Base-by-base conservation (phyloP, 495 filamentous ascomycete species). In the Cercophora sp. region DNA sequence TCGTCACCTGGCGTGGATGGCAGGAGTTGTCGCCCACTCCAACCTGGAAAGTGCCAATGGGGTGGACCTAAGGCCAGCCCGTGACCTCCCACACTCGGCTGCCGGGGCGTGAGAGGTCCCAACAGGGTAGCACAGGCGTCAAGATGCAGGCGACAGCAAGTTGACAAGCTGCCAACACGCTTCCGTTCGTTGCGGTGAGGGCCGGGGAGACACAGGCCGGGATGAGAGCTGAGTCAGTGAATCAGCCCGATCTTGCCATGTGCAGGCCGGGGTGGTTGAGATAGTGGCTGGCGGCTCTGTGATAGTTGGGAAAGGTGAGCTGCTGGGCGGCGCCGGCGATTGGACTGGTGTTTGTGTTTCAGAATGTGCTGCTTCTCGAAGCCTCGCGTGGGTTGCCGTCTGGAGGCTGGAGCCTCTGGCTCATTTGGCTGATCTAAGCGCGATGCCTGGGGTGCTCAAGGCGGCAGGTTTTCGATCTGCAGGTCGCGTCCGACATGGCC, bases 271-370 rank as follows among this genome's bases (percentile, higher is more conserved):
- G n/a, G n/a, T n/a, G n/a, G n/a, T n/a, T n/a, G n/a, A n/a, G n/a
- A n/a, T n/a, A n/a, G n/a, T n/a, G n/a, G n/a, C n/a, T n/a, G n/a
- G n/a, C n/a, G n/a, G n/a, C n/a, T n/a, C n/a, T n/a, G n/a, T n/a
- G n/a, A n/a, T n/a, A n/a, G n/a, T n/a, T n/a, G n/a, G n/a, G n/a
- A n/a, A n/a, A n/a, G n/a, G n/a, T n/a, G n/a, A n/a, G n/a, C n/a
- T n/a, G n/a, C n/a, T n/a, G n/a, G n/a, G n/a, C n/a, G n/a, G 40
- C 6, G 20, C 19, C 40, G 40, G 8, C 5, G 40, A 43, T 43
- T 43, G 40, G 40, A 22, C 18, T 22, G 40, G 22, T 43, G 40
- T 43, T 43, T 43, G n/a, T 25, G 40, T 43, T 43, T 43, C 40
- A 39, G 18, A 15, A 15, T 39, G 16, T 39, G 36, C 22, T 39